phyloP scores from a whole-genome alignment of 495 filamentous ascomycete genomes.

The Podospora appendiculata region DNA sequence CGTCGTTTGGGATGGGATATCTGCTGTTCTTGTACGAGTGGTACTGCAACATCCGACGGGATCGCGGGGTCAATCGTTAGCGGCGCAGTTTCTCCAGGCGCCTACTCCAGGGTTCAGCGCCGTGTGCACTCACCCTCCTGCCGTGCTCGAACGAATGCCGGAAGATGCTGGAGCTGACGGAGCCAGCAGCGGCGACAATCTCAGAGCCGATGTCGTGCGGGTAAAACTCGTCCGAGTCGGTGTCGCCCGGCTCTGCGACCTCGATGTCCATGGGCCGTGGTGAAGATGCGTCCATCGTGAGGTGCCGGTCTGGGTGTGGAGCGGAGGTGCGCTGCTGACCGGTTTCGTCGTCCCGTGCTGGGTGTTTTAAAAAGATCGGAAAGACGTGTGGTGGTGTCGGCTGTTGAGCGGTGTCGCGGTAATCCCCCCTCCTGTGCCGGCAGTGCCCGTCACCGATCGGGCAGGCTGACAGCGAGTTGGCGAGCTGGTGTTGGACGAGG shows the following conservation, averaged over 20 bases:
- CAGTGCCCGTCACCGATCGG: too few relatives aligned
- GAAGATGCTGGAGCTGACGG: conserved; percentile 30
- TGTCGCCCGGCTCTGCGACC: not conserved
- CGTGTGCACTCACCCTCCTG: conserved; percentile 31
- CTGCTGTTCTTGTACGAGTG: conserved; percentile 48
- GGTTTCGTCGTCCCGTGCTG: too few relatives aligned
- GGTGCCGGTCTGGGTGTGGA: too few relatives aligned
- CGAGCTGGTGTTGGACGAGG: too few relatives aligned
- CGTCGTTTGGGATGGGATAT: conserved; percentile 48
- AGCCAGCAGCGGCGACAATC: conserved; percentile 18
- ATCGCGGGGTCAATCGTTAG: conserved; percentile 5
- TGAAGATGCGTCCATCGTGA: too few relatives aligned
- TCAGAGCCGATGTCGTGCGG: conserved; percentile 9
- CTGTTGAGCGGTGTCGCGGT: too few relatives aligned
- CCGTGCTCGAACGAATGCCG: conserved; percentile 45
- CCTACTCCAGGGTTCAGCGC: not conserved
- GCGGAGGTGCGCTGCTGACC: too few relatives aligned
- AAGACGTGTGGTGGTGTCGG: too few relatives aligned
- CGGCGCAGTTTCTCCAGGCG: not conserved
- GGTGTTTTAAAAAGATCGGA: too few relatives aligned
- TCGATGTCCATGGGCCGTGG: not conserved
- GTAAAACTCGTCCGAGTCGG: conserved; percentile 12
- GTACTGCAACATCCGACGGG: conserved; percentile 27
- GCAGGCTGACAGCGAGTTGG: too few relatives aligned
- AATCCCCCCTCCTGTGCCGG: too few relatives aligned